Base-by-base conservation (phyloP, 2,329 filamentous ascomycete genomes). In the Colletotrichum chlorophyti region DNA sequence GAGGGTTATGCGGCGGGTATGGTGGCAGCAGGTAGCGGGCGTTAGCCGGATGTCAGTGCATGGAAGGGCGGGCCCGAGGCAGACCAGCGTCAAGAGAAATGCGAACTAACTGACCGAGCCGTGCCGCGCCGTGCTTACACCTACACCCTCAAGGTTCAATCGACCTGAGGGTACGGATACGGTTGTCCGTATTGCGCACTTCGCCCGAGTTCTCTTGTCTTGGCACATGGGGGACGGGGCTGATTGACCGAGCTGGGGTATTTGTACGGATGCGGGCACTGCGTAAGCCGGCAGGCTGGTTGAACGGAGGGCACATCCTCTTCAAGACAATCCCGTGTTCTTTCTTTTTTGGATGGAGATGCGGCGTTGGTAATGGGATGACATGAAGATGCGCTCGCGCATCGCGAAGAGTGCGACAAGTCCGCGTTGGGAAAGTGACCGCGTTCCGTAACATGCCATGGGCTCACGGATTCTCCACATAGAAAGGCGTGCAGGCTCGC, bases 61-160 rank as follows among this genome's bases (percentile, higher is more conserved):
- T 35, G 29, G 29, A 21, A 37, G 7, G 15, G 2, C n/a, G n/a
- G n/a, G n/a, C n/a, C n/a, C n/a, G n/a, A n/a, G n/a, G n/a, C n/a
- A n/a, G n/a, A n/a, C n/a, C n/a, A n/a, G n/a, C n/a, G n/a, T n/a
- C 11, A 14, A 10, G 17, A 17, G 40, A 2, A 32, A 27, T 11
- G 15, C 21, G 12, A 40, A 24, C 17, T 24, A 32, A 10, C 42
- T 54, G 19, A 50, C 50, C 55, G 55, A 54, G 55, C 55, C 50
- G 50, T 54, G 55, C 55, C 50, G 50, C 48, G 55, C 55, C 55
- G 55, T 54, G 55, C 50, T 54, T 59, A 59, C 50, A 14, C 14
- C 48, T 37, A 23, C 14, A n/a, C n/a, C 32, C 17, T 17, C 21
- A 21, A 31, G 21, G 21, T 27, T 45, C 43, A 60, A 40, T 58